These are phyloP conservation scores for Cardiospermum halicacabum DNA, from an alignment of 345 rosid genomes.

Conservation along the genomic window DNA sequence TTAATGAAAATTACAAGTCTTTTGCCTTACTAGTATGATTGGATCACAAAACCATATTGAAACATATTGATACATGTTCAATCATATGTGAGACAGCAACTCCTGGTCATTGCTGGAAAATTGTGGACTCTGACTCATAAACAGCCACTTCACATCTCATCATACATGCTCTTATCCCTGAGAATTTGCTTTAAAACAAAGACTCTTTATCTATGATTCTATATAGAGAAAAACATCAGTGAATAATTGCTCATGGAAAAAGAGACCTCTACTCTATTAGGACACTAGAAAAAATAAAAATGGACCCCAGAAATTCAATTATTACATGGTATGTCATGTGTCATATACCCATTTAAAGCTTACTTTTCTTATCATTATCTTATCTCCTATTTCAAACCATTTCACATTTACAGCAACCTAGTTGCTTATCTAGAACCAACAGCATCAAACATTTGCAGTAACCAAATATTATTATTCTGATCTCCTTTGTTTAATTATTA, in stretches of 20 bases:
- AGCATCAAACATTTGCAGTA: not conserved
- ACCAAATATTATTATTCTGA: not conserved
- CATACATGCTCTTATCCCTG: no score
- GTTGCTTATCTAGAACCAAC: not conserved
- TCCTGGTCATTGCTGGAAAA: no score
- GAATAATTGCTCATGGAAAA: not conserved
- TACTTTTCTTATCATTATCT: not conserved
- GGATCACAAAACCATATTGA: no score
- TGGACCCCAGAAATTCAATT: not conserved
- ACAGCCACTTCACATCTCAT: no score
- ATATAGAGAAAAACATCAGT: no score
- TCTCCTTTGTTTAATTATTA: not conserved
- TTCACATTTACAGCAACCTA: not conserved
- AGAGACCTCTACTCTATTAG: not conserved
- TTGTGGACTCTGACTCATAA: no score
- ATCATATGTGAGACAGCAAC: no score
- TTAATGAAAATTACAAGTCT: no score
- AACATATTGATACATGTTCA: no score
- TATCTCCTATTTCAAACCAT: not conserved
- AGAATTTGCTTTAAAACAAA: no score
- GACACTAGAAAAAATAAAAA: not conserved
- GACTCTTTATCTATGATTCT: no score
- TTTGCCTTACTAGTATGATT: no score
- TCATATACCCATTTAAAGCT: slow-evolving; percentile 4
- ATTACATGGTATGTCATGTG: slow-evolving; percentile 1